These are phyloP conservation scores for Candida ortonii DNA, from an alignment of 805 yeast species.

Conservation along the genomic window DNA sequence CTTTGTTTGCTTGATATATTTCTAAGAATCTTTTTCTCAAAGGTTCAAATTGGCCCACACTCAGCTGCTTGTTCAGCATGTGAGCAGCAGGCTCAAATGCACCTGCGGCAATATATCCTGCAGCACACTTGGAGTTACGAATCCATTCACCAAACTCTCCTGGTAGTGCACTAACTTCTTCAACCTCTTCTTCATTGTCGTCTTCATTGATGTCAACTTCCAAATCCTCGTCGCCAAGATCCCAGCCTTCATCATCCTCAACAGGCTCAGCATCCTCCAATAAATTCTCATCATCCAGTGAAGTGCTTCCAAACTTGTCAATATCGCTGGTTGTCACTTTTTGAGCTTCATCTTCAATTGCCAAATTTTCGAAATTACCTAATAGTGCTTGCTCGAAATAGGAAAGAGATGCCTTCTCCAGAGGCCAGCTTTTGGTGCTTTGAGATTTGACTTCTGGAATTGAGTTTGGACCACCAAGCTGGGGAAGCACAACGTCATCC, in stretches of 20 bases:
- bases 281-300: constrained; percentile 39
- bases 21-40: constrained; percentile 78
- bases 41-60: constrained; percentile 84
- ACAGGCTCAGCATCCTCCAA: constrained; percentile 44
- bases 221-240: constrained; percentile 72
- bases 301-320: constrained; percentile 6
- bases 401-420: constrained; percentile 66
- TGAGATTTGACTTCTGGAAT: constrained; percentile 51
- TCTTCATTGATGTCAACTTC: constrained; percentile 53
- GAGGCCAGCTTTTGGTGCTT: constrained; percentile 68
- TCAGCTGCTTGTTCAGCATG: constrained; percentile 83
- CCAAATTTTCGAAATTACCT: constrained; percentile 70
- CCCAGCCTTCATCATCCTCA: constrained; percentile 79
- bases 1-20: constrained; percentile 76
- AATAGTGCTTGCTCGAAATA: constrained; percentile 82
- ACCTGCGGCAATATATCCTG: constrained; percentile 93
- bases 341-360: constrained; percentile 41
- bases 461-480: constrained; percentile 37
- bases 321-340: constrained; percentile 10
- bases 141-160: constrained; percentile 79
- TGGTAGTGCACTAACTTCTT: constrained; percentile 36
- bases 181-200: constrained; percentile 36
- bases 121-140: constrained; percentile 84
- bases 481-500: constrained; percentile 50
- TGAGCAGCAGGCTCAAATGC: constrained; percentile 95